Conservation (phyloP, 768 basidiomycete genomes). For the Lactifluus rugatus region DNA sequence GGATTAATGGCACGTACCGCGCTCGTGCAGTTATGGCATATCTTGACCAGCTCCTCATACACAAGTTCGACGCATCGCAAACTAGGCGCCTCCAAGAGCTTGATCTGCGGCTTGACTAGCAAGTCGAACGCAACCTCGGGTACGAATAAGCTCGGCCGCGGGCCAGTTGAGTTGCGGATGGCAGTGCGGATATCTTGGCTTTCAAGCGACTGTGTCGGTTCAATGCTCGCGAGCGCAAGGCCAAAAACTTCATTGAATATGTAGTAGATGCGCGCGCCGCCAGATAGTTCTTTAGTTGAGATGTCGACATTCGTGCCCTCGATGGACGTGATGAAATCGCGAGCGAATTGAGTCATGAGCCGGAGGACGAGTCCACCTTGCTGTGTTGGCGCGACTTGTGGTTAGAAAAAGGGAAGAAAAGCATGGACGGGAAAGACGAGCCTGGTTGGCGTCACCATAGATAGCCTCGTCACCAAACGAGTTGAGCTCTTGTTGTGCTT, state of each 20-base stretch:
- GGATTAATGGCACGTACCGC: constrained; percentile 41
- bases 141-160: constrained; percentile 90
- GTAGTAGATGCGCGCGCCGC: constrained; percentile 97
- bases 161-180: constrained; percentile 96
- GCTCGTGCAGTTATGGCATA: constrained; percentile 97
- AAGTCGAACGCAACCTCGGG: constrained; percentile 96
- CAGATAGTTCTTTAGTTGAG: constrained; percentile 96
- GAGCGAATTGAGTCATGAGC: constrained; percentile 97
- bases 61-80: constrained; percentile 95
- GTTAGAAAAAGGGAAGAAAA: background rate
- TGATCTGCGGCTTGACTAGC: constrained; percentile 96
- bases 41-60: constrained; percentile 98
- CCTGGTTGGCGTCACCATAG: constrained; percentile 86
- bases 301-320: constrained; percentile 95
- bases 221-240: constrained; percentile 77
- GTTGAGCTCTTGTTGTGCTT: constrained; percentile 96
- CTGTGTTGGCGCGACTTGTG: constrained; percentile 26
- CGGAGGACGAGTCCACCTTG: constrained; percentile 86
- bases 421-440: constrained; percentile 18
- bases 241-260: constrained; percentile 99
- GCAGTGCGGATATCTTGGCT: constrained; percentile 95
- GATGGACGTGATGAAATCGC: constrained; percentile 94
- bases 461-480: constrained; percentile 91
- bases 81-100: constrained; percentile 88
- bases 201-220: constrained; percentile 85